Percentiles rank a stretch among this genome's conserved stretches.
phyloP scores from a whole-genome alignment of 345 rosid genomes.

The Capsella bursapastoris region DNA sequence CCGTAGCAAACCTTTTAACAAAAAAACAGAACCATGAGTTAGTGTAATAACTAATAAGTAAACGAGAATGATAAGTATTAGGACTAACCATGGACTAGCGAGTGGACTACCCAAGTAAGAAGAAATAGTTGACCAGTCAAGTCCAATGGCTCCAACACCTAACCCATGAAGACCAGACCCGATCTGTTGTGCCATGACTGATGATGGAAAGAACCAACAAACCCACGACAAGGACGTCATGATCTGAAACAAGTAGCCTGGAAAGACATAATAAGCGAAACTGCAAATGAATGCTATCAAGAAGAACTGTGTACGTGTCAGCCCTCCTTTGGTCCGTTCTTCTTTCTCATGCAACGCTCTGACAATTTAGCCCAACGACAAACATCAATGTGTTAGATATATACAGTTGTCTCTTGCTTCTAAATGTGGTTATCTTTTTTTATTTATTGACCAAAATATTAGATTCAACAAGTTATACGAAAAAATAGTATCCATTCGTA shows the following conservation, averaged over 20 bases:
- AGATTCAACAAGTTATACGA: not conserved
- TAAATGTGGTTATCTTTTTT: conserved; percentile 1
- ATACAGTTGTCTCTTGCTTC: not conserved
- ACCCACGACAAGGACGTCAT: conserved; percentile 92
- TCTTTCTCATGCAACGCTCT: conserved; percentile 95
- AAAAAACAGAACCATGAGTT: no score
- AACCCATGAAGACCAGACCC: conserved; percentile 96
- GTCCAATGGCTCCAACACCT: conserved; percentile 72
- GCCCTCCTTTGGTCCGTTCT: conserved; percentile 67
- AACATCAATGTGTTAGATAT: not conserved
- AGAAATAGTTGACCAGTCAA: conserved; percentile 96
- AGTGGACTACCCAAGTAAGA: conserved; percentile 97
- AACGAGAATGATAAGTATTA: not conserved
- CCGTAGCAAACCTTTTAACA: conserved; percentile 70
- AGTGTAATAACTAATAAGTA: not conserved
- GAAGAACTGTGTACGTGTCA: conserved; percentile 89
- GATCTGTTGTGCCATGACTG: conserved; percentile 84
- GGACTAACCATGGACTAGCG: conserved; percentile 88
- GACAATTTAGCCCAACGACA: conserved; percentile 21
- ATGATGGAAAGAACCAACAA: conserved; percentile 81
- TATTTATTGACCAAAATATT: not conserved
- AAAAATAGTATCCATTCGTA: not conserved
- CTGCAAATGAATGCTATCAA: conserved; percentile 80
- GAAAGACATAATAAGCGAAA: conserved; percentile 87
- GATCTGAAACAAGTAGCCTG: conserved; percentile 87